phyloP scores from a whole-genome alignment of 441 rosid species.

The Brassica hybrid region DNA sequence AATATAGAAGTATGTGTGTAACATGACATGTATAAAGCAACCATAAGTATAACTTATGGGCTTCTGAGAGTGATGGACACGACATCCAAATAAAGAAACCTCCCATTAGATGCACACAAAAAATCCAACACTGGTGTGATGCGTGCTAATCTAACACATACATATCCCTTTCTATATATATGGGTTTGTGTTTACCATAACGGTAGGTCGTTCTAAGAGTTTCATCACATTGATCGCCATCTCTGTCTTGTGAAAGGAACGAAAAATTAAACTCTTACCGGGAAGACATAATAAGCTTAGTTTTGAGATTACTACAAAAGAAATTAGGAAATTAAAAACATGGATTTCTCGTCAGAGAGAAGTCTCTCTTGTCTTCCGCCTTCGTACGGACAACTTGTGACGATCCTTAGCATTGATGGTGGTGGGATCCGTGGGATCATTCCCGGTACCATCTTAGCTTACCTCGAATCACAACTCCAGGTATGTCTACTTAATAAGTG shows the following conservation, averaged over 20 bases:
- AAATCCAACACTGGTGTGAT: background rate
- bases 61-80: background rate
- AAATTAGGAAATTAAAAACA: background rate
- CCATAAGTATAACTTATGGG: slow-evolving; percentile 5
- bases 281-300: background rate
- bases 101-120: background rate
- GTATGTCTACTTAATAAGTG: background rate
- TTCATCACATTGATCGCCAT: background rate
- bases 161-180: background rate
- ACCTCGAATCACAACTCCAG: slow-evolving; percentile 2
- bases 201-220: background rate
- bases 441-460: slow-evolving; percentile 1
- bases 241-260: background rate
- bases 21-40: background rate
- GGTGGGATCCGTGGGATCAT: slow-evolving; percentile 10
- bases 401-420: background rate
- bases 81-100: background rate
- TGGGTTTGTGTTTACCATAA: background rate
- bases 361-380: background rate
- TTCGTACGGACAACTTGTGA: slow-evolving; percentile 2
- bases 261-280: background rate
- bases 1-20: background rate
- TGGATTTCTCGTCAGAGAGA: background rate
- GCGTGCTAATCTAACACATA: background rate
- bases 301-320: no score